These are phyloP conservation scores for Schizochytrium sp. DNA, from an alignment of 108 stramenopile genomes.

Conservation along the genomic window DNA sequence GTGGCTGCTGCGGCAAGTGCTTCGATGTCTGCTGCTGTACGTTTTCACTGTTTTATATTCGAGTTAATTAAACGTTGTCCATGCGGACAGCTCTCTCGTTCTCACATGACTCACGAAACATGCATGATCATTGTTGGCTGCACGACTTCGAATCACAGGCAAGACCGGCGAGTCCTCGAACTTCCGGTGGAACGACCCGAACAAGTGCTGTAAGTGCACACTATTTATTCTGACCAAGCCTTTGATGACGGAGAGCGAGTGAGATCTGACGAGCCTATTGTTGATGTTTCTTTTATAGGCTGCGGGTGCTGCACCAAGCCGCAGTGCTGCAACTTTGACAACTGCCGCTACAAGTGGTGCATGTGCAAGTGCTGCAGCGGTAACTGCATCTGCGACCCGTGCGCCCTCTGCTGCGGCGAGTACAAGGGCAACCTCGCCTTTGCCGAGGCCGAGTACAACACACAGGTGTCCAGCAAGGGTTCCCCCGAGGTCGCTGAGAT, in stretches of 20 bases:
- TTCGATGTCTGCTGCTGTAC: background rate
- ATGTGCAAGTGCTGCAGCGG: constrained; percentile 20
- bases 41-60: background rate
- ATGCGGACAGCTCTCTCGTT: no score
- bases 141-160: background rate
- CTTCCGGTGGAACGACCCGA: background rate
- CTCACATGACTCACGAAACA: no score
- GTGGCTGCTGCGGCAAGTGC: background rate
- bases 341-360: constrained; percentile 12
- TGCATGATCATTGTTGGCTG: no score
- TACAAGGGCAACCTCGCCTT: constrained; percentile 20
- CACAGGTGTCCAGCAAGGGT: background rate
- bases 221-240: no score
- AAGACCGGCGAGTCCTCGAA: background rate
- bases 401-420: constrained; percentile 4
- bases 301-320: constrained; percentile 3
- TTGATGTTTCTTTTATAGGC: background rate
- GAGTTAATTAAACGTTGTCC: no score
- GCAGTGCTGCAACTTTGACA: background rate
- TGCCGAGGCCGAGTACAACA: background rate
- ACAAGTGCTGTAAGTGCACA: background rate
- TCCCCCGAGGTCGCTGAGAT: background rate
- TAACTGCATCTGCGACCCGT: background rate
- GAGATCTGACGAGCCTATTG: no score
- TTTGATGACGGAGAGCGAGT: no score